Conservation (phyloP, 352 stramenopile species). For the Globisporangium emineosum region DNA sequence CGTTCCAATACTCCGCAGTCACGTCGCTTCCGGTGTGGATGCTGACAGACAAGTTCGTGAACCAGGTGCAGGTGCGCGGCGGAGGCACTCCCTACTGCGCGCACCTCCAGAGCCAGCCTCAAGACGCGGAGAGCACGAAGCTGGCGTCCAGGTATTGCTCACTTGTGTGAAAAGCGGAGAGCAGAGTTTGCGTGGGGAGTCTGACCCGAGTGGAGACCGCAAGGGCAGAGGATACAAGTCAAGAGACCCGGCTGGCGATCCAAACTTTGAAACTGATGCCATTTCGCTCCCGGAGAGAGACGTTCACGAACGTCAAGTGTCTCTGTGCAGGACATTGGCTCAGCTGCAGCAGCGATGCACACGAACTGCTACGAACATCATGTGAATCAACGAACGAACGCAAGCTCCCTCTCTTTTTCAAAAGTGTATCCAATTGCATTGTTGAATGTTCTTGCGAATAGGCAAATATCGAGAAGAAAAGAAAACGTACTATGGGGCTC, state of each 20-base stretch:
- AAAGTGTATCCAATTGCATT: background rate
- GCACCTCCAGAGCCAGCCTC: conserved; percentile 1
- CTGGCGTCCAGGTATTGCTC: background rate
- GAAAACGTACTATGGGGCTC: conserved; percentile 6
- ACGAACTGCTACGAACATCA: background rate
- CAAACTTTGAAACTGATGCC: too few species aligned
- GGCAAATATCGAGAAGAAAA: background rate
- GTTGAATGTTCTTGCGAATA: conserved; percentile 4
- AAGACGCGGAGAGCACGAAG: conserved; percentile 1
- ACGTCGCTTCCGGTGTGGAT: conserved; percentile 11
- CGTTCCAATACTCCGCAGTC: background rate
- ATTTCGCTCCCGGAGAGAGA: too few species aligned
- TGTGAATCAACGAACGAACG: background rate
- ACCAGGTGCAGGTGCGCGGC: background rate
- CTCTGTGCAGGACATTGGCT: too few species aligned
- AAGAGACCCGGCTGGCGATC: too few species aligned
- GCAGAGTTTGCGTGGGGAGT: background rate
- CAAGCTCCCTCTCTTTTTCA: background rate
- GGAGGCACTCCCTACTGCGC: conserved; percentile 1
- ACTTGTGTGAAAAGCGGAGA: background rate
- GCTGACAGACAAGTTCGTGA: background rate
- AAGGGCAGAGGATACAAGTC: too few species aligned
- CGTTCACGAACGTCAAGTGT: too few species aligned
- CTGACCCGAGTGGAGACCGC: too few species aligned
- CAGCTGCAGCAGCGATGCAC: too few species aligned